Evolutionary conservation across 805 yeast genomes (phyloP).

Genomic region (Yamadazyma laniorum): DNA sequence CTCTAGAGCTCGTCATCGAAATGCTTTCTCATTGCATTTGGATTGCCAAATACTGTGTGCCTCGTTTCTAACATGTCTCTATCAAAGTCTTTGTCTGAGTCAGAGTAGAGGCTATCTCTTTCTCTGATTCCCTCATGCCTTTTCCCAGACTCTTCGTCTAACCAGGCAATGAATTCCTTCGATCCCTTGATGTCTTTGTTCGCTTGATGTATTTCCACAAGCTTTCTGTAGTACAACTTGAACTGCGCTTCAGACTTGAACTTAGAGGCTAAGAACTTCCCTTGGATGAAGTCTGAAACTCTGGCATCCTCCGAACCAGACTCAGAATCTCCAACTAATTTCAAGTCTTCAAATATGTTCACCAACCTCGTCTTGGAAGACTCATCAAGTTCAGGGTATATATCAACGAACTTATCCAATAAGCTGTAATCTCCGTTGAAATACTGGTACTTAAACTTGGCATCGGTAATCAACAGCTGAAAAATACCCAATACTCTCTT

Average conservation of each 20-base stretch:
- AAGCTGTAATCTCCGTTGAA: slow-evolving; percentile 22
- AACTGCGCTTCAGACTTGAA: slow-evolving; percentile 34
- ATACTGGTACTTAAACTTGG: slow-evolving; percentile 29
- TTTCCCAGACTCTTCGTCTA: slow-evolving; percentile 42
- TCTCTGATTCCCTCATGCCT: slow-evolving; percentile 20
- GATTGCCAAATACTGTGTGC: slow-evolving; percentile 76
- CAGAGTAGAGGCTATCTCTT: slow-evolving; percentile 30
- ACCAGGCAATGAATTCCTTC: slow-evolving; percentile 61
- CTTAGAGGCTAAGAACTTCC: slow-evolving; percentile 22
- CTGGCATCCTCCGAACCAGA: slow-evolving; percentile 14
- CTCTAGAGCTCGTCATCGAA: slow-evolving; percentile 12
- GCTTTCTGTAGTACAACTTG: slow-evolving; percentile 36
- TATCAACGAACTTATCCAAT: slow-evolving; percentile 22
- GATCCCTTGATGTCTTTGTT: slow-evolving; percentile 25
- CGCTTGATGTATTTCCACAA: slow-evolving; percentile 33
- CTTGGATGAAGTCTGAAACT: slow-evolving; percentile 37
- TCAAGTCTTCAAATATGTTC: slow-evolving; percentile 48
- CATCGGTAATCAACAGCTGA: slow-evolving; percentile 42
- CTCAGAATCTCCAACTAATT: slow-evolving; percentile 24
- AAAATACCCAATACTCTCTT: slow-evolving; percentile 53
- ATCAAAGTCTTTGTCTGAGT: slow-evolving; percentile 37
- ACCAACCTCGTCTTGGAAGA: slow-evolving; percentile 38
- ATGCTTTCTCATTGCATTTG: slow-evolving; percentile 64
- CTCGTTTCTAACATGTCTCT: slow-evolving; percentile 41
- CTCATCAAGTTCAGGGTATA: slow-evolving; percentile 26